A percentile compares a stretch with the other conserved stretches of the same genome.
Evolutionary conservation across 129 eudicot genomes (phyloP).

Genomic region (Erigeron canadensis): DNA sequence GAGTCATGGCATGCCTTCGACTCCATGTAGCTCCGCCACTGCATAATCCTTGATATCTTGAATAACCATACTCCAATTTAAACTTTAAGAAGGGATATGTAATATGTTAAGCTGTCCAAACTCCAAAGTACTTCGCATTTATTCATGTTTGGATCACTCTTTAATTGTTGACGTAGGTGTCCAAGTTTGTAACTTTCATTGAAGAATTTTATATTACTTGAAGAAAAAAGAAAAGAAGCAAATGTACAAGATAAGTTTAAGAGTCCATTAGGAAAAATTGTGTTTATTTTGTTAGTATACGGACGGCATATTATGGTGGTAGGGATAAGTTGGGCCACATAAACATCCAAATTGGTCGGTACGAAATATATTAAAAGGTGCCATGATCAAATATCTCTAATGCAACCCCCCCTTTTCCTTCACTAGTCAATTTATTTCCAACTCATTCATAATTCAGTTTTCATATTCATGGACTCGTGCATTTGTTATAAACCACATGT

Average conservation of each 20-base stretch:
- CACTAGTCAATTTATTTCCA: slow-evolving; percentile 21
- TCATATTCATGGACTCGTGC: neutral
- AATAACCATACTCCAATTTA: too few species aligned
- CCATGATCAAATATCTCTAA: slow-evolving; percentile 16
- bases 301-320: neutral
- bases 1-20: too few species aligned
- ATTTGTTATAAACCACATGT: neutral
- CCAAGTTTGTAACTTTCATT: too few species aligned
- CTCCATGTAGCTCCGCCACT: too few species aligned
- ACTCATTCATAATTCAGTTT: slow-evolving; percentile 7
- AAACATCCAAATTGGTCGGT: neutral
- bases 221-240: too few species aligned
- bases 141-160: too few species aligned
- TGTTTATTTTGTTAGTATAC: neutral
- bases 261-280: neutral
- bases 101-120: too few species aligned
- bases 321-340: slow-evolving; percentile 27
- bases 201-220: too few species aligned
- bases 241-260: neutral
- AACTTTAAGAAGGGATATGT: too few species aligned
- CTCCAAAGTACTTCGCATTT: too few species aligned
- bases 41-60: too few species aligned
- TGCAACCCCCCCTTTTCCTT: slow-evolving; percentile 27
- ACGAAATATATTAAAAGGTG: slow-evolving; percentile 18
- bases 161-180: too few species aligned